A percentile compares a stretch with the other conserved stretches of the same genome.
These are phyloP conservation scores for Pseudocercospora cruenta DNA, from an alignment of 2,329 filamentous ascomycete species.

Conservation along the genomic window DNA sequence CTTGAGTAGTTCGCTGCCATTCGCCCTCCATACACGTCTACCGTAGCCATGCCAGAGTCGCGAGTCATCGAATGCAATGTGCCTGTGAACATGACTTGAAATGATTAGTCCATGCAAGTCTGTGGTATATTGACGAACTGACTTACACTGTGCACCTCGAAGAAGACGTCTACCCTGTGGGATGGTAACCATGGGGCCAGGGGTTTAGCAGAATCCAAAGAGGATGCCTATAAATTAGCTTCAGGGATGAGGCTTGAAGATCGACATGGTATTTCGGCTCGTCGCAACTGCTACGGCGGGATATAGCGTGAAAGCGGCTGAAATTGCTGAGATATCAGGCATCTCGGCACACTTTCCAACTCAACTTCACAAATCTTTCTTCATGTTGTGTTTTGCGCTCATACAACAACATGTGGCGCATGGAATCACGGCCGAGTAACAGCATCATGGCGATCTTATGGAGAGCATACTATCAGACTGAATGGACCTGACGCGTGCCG, in stretches of 20 bases:
- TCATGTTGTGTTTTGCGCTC: neutral
- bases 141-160: constrained; percentile 6
- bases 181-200: constrained; percentile 5
- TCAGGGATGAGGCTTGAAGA: constrained; percentile 1
- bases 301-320: neutral
- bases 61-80: neutral
- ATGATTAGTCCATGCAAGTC: no score
- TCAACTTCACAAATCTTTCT: neutral
- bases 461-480: neutral
- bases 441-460: neutral
- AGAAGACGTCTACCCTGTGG: neutral
- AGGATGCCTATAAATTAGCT: neutral
- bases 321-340: neutral
- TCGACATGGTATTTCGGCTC: neutral
- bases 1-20: no score
- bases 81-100: constrained; percentile 1
- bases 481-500: neutral
- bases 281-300: neutral
- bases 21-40: no score
- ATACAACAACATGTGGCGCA: neutral
- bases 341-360: neutral
- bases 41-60: no score
- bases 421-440: neutral
- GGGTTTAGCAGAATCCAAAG: neutral
- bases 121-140: no score